Conservation (phyloP, 2,329 filamentous ascomycete species). For the Dendrostoma leiphaemia region DNA sequence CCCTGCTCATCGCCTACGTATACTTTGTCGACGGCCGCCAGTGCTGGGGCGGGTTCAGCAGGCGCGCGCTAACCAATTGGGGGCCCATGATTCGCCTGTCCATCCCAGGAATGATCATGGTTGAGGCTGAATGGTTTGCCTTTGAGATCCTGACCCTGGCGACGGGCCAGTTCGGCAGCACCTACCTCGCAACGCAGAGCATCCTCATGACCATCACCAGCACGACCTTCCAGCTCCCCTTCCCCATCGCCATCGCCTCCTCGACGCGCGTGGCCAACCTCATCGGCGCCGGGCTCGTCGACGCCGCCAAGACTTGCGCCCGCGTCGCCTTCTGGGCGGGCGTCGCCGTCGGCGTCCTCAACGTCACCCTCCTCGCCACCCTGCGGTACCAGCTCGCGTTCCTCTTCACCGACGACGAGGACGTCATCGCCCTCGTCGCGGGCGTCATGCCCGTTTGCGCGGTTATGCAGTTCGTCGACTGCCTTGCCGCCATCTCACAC, state of each 20-base stretch:
- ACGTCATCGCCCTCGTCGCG: conserved; percentile 68
- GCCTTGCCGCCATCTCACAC: conserved; percentile 74
- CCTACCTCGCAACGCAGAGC: conserved; percentile 82
- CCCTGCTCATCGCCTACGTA: conserved; percentile 73
- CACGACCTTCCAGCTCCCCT: conserved; percentile 87
- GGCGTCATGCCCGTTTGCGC: conserved; percentile 76
- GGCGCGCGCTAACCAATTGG: conserved; percentile 71
- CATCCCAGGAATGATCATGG: conserved; percentile 87
- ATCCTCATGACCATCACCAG: conserved; percentile 76
- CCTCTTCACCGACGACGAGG: conserved; percentile 73
- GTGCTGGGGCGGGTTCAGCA: conserved; percentile 80
- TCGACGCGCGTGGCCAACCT: conserved; percentile 89
- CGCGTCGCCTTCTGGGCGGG: conserved; percentile 71
- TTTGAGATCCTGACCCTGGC: conserved; percentile 90
- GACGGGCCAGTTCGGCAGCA: conserved; percentile 74
- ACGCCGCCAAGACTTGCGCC: conserved; percentile 77
- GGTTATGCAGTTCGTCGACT: conserved; percentile 87
- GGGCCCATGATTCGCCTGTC: conserved; percentile 82
- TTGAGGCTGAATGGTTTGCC: conserved; percentile 88
- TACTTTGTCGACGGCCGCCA: conserved; percentile 67
- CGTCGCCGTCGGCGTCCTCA: conserved; percentile 72
- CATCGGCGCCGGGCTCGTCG: conserved; percentile 80
- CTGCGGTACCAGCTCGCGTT: conserved; percentile 72
- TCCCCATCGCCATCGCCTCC: conserved; percentile 83
- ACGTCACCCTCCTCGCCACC: conserved; percentile 66